Percentiles rank a stretch among this genome's conserved stretches.
Conservation (phyloP, 257 asterid genomes). For the Nicotiana sylvestris region DNA sequence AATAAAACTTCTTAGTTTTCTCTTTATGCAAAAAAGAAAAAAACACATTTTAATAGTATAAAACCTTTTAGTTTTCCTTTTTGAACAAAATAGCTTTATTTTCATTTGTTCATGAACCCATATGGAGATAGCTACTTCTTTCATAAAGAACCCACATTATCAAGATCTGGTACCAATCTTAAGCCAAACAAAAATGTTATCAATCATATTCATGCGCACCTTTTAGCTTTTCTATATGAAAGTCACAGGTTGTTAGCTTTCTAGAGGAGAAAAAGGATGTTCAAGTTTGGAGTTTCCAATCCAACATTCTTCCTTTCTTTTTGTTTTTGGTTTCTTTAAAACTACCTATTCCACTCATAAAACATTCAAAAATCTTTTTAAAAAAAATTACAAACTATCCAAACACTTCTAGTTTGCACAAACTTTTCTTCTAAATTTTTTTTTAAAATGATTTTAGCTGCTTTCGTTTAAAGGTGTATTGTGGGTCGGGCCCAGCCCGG, state of each 20-base stretch:
- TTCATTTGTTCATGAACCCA: not conserved
- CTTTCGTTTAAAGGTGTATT: too few relatives aligned
- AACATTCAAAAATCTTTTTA: too few relatives aligned
- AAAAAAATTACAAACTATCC: too few relatives aligned
- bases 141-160: too few relatives aligned
- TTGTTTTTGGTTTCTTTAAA: not conserved
- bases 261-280: not conserved
- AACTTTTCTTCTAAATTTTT: too few relatives aligned
- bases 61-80: not conserved
- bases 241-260: not conserved
- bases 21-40: not conserved
- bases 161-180: too few relatives aligned
- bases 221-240: not conserved
- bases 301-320: not conserved
- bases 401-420: too few relatives aligned
- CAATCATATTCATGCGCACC: not conserved
- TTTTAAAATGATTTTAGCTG: too few relatives aligned
- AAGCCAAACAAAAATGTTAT: not conserved
- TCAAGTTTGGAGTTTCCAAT: not conserved
- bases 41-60: too few relatives aligned
- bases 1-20: not conserved
- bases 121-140: too few relatives aligned
- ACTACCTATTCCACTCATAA: too few relatives aligned
- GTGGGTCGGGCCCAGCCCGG: too few relatives aligned
- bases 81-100: not conserved